A percentile compares a stretch with the other conserved stretches of the same genome.
Conservation (phyloP, 2,329 filamentous ascomycete genomes). For the Apiospora marii region DNA sequence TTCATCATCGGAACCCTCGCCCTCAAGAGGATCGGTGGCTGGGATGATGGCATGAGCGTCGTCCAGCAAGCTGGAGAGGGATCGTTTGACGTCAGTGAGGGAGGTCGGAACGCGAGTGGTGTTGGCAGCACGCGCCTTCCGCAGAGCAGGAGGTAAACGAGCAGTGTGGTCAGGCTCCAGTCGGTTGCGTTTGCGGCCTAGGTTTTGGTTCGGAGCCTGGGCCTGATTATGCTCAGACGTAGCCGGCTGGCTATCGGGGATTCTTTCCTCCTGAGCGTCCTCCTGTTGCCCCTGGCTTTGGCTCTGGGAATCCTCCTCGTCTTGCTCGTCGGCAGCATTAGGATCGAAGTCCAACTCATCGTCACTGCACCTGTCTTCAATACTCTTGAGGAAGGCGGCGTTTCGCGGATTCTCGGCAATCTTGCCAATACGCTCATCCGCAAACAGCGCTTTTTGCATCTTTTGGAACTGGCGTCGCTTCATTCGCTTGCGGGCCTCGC, state of each 20-base stretch:
- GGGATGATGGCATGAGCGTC: slow-evolving; percentile 51
- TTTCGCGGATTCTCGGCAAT: slow-evolving; percentile 90
- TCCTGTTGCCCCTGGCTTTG: slow-evolving; percentile 39
- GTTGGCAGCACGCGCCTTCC: slow-evolving; percentile 64
- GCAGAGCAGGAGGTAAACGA: slow-evolving; percentile 65
- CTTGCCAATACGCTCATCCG: slow-evolving; percentile 89
- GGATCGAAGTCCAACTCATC: slow-evolving; percentile 77
- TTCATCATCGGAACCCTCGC: slow-evolving; percentile 61
- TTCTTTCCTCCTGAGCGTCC: slow-evolving; percentile 39
- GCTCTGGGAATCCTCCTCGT: slow-evolving; percentile 48
- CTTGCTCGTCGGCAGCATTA: slow-evolving; percentile 45
- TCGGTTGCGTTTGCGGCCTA: slow-evolving; percentile 41
- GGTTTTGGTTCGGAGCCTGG: slow-evolving; percentile 41
- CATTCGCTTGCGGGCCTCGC: slow-evolving; percentile 77
- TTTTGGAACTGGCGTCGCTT: slow-evolving; percentile 89
- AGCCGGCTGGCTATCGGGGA: slow-evolving; percentile 61
- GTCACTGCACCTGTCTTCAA: slow-evolving; percentile 81
- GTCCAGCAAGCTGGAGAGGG: slow-evolving; percentile 78
- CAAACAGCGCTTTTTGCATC: slow-evolving; percentile 87
- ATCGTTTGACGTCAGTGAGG: slow-evolving; percentile 82
- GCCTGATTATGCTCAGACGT: slow-evolving; percentile 37
- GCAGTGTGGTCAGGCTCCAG: slow-evolving; percentile 40
- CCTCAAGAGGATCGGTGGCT: slow-evolving; percentile 54
- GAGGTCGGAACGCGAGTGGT: slow-evolving; percentile 72
- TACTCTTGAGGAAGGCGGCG: slow-evolving; percentile 86